Percentiles rank a stretch among this genome's conserved stretches.
These are phyloP conservation scores for Ceratocystis variospora DNA, from an alignment of 2,329 filamentous ascomycete species.

Conservation along the genomic window DNA sequence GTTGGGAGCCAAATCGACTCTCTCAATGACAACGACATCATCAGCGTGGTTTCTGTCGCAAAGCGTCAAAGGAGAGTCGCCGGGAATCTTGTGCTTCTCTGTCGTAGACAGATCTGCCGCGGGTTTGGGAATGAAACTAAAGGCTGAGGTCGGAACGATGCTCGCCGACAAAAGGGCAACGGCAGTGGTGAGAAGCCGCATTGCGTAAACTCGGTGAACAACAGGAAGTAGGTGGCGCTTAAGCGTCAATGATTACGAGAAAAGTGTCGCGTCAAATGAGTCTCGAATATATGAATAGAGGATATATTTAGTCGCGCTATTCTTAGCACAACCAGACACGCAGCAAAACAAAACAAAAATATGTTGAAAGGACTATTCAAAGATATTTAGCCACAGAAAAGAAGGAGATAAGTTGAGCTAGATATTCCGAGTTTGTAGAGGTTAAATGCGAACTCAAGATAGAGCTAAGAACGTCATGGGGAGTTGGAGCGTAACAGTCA, in stretches of 20 bases:
- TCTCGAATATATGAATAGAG: not conserved
- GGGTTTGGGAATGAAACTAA: slow-evolving; percentile 31
- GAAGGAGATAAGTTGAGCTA: not conserved
- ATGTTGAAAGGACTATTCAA: not conserved
- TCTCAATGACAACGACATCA: slow-evolving; percentile 62
- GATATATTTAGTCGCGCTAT: not conserved
- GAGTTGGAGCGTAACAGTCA: not conserved
- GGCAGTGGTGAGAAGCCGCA: slow-evolving; percentile 26
- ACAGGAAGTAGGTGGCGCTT: not conserved
- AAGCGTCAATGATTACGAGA: not conserved
- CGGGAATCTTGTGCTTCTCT: slow-evolving; percentile 53
- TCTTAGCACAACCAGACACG: not conserved
- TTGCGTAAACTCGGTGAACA: not conserved
- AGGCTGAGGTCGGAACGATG: slow-evolving; percentile 33
- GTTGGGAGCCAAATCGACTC: slow-evolving; percentile 72
- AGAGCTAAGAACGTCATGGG: slow-evolving; percentile 3
- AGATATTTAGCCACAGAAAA: not conserved
- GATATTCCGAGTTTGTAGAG: not conserved
- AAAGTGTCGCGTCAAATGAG: not conserved
- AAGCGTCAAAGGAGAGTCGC: slow-evolving; percentile 72
- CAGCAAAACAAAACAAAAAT: not conserved
- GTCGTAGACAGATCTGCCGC: not conserved
- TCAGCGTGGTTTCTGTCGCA: slow-evolving; percentile 52
- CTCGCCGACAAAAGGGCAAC: slow-evolving; percentile 35
- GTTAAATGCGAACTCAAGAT: not conserved